Percentiles rank a stretch among this genome's conserved stretches.
Evolutionary conservation across 148 eudicot genomes (phyloP).

Genomic region (Rhododendron griersonianum): DNA sequence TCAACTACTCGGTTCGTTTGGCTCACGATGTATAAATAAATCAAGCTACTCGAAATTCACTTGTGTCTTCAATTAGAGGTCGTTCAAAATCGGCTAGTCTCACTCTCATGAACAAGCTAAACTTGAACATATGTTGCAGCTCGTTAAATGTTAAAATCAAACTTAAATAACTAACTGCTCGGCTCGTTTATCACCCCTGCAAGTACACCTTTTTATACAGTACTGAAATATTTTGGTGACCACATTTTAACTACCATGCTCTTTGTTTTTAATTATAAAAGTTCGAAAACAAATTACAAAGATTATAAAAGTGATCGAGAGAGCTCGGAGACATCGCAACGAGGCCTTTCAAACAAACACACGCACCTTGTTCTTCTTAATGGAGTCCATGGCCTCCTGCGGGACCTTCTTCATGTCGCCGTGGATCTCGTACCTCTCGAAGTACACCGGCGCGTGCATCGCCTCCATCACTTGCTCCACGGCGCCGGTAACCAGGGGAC

Average conservation of each 20-base stretch:
- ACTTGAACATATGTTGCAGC: background rate
- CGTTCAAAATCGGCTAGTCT: background rate
- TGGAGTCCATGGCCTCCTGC: constrained; percentile 49
- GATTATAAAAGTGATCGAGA: background rate
- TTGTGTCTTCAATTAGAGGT: background rate
- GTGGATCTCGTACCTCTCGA: constrained; percentile 62
- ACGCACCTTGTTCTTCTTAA: constrained; percentile 58
- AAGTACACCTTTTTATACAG: background rate
- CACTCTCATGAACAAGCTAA: background rate
- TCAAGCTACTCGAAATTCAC: background rate
- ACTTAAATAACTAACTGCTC: no score
- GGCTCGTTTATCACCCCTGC: no score
- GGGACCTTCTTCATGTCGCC: constrained; percentile 64
- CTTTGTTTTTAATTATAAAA: background rate
- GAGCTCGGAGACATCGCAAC: background rate
- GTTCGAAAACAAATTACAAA: background rate
- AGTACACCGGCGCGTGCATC: constrained; percentile 73
- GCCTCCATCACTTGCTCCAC: constrained; percentile 72
- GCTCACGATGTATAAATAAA: no score
- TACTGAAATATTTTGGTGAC: background rate
- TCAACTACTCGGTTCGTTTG: background rate
- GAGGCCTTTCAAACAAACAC: constrained; percentile 33
- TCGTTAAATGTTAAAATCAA: background rate
- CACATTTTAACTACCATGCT: background rate
- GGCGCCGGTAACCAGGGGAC: constrained; percentile 74